Evolutionary conservation across 768 basidiomycete species (phyloP).

Genomic region (Atractiella rhizophila): DNA sequence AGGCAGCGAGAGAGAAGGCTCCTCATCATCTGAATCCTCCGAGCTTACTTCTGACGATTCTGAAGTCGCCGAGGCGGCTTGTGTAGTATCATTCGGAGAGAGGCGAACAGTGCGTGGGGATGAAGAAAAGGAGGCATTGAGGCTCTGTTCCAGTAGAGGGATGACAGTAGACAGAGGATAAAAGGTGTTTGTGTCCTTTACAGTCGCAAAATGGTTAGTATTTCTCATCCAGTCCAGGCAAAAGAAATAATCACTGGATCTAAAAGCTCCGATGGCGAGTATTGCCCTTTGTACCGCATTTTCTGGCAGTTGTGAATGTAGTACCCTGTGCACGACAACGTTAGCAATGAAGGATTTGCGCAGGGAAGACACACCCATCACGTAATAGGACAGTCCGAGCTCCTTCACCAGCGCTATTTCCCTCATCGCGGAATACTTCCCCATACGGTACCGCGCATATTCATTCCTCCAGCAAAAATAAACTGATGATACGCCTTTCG

Average conservation of each 20-base stretch:
- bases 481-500: conserved; percentile 49
- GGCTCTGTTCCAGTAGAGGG: conserved; percentile 36
- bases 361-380: conserved; percentile 43
- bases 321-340: conserved; percentile 34
- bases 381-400: conserved; percentile 46
- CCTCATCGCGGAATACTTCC: conserved; percentile 48
- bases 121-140: conserved; percentile 44
- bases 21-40: too few species aligned
- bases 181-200: conserved; percentile 54
- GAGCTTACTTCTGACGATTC: too few species aligned
- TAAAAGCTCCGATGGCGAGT: conserved; percentile 56
- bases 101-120: conserved; percentile 19
- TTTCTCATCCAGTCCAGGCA: not conserved
- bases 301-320: conserved; percentile 80
- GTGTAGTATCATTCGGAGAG: not conserved
- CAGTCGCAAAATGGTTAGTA: not conserved
- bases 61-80: too few species aligned
- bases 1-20: too few species aligned
- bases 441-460: conserved; percentile 49
- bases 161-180: conserved; percentile 37
- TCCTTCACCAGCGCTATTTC: conserved; percentile 53
- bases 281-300: conserved; percentile 92
- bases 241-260: conserved; percentile 39
- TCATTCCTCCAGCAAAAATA: conserved; percentile 70
- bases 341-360: not conserved